Evolutionary conservation across 1,284 basidiomycete genomes (phyloP).

Genomic region (Cryptococcus sp.): DNA sequence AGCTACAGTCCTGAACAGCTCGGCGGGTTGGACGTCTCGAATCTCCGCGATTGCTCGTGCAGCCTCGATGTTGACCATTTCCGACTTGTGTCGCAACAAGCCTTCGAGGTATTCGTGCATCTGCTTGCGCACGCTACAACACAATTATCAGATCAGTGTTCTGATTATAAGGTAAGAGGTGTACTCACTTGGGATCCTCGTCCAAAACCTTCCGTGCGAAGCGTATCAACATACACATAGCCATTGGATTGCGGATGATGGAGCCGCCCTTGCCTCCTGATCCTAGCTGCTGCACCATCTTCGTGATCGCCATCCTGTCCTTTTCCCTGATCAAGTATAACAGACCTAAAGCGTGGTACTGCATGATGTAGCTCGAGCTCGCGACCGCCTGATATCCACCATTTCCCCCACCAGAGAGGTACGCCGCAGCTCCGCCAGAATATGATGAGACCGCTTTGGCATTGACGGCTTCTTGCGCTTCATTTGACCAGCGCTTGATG

Average conservation of each 20-base stretch:
- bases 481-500: constrained; percentile 97
- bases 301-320: constrained; percentile 98
- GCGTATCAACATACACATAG: constrained; percentile 98
- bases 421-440: constrained; percentile 61
- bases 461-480: constrained; percentile 94
- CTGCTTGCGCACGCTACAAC: constrained; percentile 76
- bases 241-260: constrained; percentile 91
- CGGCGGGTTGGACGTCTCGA: constrained; percentile 73
- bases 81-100: constrained; percentile 97
- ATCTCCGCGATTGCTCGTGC: constrained; percentile 97
- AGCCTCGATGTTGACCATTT: constrained; percentile 99
- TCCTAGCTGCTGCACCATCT: constrained; percentile 97
- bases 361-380: constrained; percentile 87
- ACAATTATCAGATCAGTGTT: constrained; percentile 1
- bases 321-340: constrained; percentile 94
- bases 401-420: constrained; percentile 35
- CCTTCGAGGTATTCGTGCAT: constrained; percentile 94
- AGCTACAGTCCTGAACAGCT: constrained; percentile 83
- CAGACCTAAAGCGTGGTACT: constrained; percentile 95
- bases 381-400: constrained; percentile 72
- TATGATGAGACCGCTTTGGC: constrained; percentile 72
- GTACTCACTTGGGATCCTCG: constrained; percentile 89
- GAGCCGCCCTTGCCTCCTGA: constrained; percentile 73
- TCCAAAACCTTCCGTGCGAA: constrained; percentile 98
- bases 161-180: background rate